Percentiles rank a stretch among this genome's conserved stretches.
Evolutionary conservation across 208 protist species (phyloP).

Genomic region (Porcisia hertigi): DNA sequence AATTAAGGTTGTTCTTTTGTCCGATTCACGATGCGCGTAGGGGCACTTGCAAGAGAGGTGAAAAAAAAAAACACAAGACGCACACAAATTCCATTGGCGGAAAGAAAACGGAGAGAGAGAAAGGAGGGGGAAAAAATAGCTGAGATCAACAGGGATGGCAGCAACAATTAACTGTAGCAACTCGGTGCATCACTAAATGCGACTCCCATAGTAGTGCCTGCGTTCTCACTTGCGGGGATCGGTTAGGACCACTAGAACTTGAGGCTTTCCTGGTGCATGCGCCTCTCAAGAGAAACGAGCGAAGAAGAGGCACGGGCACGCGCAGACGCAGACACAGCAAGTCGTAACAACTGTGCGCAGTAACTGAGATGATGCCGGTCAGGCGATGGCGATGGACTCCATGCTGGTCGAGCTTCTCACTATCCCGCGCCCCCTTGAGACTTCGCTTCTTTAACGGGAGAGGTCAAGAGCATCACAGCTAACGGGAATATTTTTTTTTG

Average conservation of each 20-base stretch:
- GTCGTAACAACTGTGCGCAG: background rate
- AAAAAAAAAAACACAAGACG: background rate
- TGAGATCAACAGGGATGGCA: background rate
- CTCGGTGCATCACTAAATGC: background rate
- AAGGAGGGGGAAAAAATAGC: background rate
- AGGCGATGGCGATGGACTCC: background rate
- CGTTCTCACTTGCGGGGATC: background rate
- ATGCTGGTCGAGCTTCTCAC: background rate
- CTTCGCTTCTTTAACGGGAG: too few relatives aligned
- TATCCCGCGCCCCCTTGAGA: background rate
- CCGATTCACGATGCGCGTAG: background rate
- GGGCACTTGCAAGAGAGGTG: background rate
- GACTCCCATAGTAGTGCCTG: background rate
- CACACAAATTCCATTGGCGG: background rate
- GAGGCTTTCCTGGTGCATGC: background rate
- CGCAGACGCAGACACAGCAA: background rate
- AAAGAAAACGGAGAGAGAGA: background rate
- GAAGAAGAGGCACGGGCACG: background rate
- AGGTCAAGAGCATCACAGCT: background rate
- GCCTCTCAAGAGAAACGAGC: background rate
- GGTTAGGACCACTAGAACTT: background rate
- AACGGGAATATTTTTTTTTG: background rate
- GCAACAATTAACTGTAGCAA: background rate
- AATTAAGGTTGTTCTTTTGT: background rate
- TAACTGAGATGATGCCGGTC: background rate